Conservation (phyloP, 2,329 filamentous ascomycete genomes). For the Aspergillus vadensis region DNA sequence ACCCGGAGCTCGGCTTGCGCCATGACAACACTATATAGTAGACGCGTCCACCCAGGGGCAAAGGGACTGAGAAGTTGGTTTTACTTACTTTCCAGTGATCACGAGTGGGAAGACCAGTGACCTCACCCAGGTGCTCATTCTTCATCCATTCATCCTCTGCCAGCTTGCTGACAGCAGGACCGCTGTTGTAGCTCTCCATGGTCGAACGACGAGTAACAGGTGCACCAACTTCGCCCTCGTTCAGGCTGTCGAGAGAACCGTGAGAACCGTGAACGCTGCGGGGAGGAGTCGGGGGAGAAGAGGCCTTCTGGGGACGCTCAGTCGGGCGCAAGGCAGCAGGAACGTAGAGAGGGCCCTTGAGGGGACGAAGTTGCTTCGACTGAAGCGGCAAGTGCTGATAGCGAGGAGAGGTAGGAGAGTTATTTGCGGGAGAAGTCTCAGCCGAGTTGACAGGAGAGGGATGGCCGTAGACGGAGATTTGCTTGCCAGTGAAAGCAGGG, state of each 20-base stretch:
- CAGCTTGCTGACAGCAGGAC: conserved; percentile 45
- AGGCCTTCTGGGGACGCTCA: conserved; percentile 50
- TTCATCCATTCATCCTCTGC: conserved; percentile 57
- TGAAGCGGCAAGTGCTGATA: conserved; percentile 45
- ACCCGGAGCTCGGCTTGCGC: conserved; percentile 26
- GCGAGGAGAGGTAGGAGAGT: conserved; percentile 57
- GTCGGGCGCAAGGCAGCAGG: conserved; percentile 65
- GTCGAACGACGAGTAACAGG: conserved; percentile 42
- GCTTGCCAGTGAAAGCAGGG: conserved; percentile 26
- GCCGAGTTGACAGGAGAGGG: conserved; percentile 50
- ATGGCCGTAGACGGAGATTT: conserved; percentile 43
- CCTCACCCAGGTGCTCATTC: conserved; percentile 55
- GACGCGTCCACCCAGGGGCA: conserved; percentile 1
- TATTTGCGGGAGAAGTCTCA: conserved; percentile 55
- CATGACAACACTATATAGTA: conserved; percentile 27
- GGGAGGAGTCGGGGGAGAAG: conserved; percentile 51
- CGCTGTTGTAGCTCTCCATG: conserved; percentile 44
- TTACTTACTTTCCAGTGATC: conserved; percentile 66
- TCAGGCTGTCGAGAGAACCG: conserved; percentile 55
- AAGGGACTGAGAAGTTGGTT: background rate
- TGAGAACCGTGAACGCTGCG: conserved; percentile 59
- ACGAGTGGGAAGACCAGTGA: conserved; percentile 61
- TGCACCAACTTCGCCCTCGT: conserved; percentile 38
- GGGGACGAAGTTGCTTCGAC: conserved; percentile 59
- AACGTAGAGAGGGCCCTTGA: conserved; percentile 63